Percentiles rank a stretch among this genome's conserved stretches.
Conservation (phyloP, 1,139 yeast species). For the Keqinozyma sinolaborantium region DNA sequence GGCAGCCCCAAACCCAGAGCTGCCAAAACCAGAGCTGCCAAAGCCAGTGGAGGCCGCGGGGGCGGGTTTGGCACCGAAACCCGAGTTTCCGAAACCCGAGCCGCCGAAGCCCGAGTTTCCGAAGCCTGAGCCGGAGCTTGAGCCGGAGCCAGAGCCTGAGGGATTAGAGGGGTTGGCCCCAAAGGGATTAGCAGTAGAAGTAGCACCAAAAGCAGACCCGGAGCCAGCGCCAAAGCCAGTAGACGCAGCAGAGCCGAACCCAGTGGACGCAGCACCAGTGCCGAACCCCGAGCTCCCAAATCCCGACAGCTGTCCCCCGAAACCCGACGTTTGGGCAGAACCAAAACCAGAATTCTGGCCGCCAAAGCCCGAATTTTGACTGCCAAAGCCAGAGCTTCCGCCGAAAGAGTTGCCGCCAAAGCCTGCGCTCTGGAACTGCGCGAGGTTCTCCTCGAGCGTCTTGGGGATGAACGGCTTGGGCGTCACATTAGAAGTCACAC, state of each 20-base stretch:
- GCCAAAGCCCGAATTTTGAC: slow-evolving; percentile 8
- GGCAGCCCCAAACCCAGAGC: slow-evolving; percentile 10
- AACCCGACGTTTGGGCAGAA: slow-evolving; percentile 8
- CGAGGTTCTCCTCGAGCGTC: slow-evolving; percentile 23
- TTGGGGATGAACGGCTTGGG: slow-evolving; percentile 38
- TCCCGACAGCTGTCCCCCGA: slow-evolving; percentile 10
- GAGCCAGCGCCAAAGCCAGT: slow-evolving; percentile 8
- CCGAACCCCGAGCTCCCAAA: slow-evolving; percentile 18
- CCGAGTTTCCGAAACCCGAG: slow-evolving; percentile 6
- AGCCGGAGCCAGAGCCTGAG: slow-evolving; percentile 6
- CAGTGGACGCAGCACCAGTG: slow-evolving; percentile 10
- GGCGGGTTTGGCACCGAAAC: slow-evolving; percentile 6
- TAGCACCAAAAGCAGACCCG: slow-evolving; percentile 12
- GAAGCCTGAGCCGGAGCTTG: slow-evolving; percentile 4
- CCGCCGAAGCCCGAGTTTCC: slow-evolving; percentile 6
- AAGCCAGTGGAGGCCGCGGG: slow-evolving; percentile 13
- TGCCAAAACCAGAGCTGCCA: slow-evolving; percentile 11
- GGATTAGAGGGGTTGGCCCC: slow-evolving; percentile 5
- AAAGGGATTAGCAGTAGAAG: slow-evolving; percentile 4
- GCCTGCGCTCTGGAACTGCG: slow-evolving; percentile 9
- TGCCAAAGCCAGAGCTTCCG: slow-evolving; percentile 1
- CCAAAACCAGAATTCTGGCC: slow-evolving; percentile 5
- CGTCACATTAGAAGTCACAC: slow-evolving; percentile 29
- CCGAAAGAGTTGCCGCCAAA: slow-evolving; percentile 5
- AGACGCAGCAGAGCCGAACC: slow-evolving; percentile 8